Conservation (phyloP, 2,329 filamentous ascomycete species). For the Aspergillus eucalypticola region DNA sequence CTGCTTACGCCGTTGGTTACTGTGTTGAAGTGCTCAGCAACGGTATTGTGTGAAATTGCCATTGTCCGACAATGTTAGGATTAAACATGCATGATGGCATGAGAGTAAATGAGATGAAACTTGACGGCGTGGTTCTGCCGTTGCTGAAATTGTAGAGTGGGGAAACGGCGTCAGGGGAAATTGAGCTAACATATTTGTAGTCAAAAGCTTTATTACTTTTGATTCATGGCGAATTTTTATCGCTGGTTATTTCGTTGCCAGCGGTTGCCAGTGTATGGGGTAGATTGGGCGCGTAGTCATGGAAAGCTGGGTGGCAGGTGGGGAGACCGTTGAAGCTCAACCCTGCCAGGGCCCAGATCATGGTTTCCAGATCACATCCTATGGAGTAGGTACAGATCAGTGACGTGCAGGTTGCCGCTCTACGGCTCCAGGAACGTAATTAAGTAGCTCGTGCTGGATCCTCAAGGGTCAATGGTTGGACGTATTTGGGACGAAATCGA, state of each 20-base stretch:
- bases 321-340: slow-evolving; percentile 5
- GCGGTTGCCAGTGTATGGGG: neutral
- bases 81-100: neutral
- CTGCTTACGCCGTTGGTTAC: neutral
- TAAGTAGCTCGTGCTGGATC: neutral
- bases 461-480: neutral
- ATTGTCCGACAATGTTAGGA: too few relatives aligned
- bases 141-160: neutral
- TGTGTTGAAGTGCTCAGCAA: neutral
- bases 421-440: neutral
- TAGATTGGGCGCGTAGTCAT: neutral
- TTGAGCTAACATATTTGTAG: neutral
- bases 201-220: too few relatives aligned
- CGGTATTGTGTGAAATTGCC: too few relatives aligned
- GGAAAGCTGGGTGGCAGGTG: neutral
- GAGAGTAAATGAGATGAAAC: neutral
- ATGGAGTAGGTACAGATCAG: neutral
- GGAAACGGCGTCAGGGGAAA: neutral
- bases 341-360: neutral
- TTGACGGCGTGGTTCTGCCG: slow-evolving; percentile 2
- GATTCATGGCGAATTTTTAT: neutral
- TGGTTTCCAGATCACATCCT: neutral
- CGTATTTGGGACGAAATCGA: neutral
- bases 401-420: slow-evolving; percentile 9
- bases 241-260: too few relatives aligned